A percentile compares a stretch with the other conserved stretches of the same genome.
These are phyloP conservation scores for Cucurbita ficifolia DNA, from an alignment of 306 rosid species.

Conservation along the genomic window DNA sequence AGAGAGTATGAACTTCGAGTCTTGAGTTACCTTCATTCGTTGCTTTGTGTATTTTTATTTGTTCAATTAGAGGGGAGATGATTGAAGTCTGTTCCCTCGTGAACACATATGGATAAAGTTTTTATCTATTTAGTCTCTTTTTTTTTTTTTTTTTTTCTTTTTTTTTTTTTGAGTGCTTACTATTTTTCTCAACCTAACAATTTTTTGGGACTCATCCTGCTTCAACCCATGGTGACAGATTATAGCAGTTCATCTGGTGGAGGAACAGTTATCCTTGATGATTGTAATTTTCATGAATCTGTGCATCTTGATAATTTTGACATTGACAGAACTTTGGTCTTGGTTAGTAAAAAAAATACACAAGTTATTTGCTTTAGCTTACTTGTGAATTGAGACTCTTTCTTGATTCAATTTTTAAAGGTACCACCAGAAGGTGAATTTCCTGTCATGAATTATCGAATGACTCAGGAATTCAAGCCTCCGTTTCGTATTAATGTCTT, in stretches of 20 bases:
- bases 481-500: slow-evolving; percentile 69
- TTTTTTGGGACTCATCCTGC: slow-evolving; percentile 1
- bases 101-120: background rate
- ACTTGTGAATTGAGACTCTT: slow-evolving; percentile 4
- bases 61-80: background rate
- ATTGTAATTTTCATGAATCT: slow-evolving; percentile 93
- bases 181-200: background rate
- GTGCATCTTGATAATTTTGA: slow-evolving; percentile 80
- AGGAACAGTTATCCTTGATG: slow-evolving; percentile 68
- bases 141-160: background rate
- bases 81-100: background rate
- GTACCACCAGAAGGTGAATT: slow-evolving; percentile 89
- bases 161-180: background rate
- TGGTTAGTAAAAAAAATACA: slow-evolving; percentile 39
- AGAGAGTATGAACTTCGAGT: background rate
- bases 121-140: background rate
- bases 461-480: slow-evolving; percentile 80
- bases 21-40: background rate
- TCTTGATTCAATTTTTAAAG: slow-evolving; percentile 19
- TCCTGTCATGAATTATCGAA: slow-evolving; percentile 90
- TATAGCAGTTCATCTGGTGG: slow-evolving; percentile 49
- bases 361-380: background rate
- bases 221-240: slow-evolving; percentile 33
- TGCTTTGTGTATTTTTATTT: background rate
- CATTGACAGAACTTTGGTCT: slow-evolving; percentile 51